Percentiles rank a stretch among this genome's conserved stretches.
Evolutionary conservation across 2,329 filamentous ascomycete genomes (phyloP).

Genomic region (Pestalotiopsis sp.): DNA sequence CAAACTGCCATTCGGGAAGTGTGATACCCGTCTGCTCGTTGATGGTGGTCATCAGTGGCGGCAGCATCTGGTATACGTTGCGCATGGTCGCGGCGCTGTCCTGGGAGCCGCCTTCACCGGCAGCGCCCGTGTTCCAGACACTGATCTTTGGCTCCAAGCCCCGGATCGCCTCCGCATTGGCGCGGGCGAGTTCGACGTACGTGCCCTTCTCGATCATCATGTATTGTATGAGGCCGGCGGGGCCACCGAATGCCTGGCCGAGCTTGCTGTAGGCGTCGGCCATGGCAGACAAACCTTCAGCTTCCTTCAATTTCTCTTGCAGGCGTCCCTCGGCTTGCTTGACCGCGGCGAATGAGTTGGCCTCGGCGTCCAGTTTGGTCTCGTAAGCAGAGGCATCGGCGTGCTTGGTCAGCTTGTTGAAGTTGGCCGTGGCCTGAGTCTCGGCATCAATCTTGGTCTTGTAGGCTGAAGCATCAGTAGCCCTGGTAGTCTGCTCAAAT

Average conservation of each 20-base stretch:
- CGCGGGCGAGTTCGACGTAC: conserved; percentile 65
- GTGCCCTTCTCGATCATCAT: conserved; percentile 86
- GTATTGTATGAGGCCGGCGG: conserved; percentile 77
- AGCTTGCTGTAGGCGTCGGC: conserved; percentile 79
- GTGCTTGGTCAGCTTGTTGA: conserved; percentile 44
- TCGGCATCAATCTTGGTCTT: conserved; percentile 50
- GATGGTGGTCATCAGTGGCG: conserved; percentile 81
- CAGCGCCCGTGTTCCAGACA: conserved; percentile 79
- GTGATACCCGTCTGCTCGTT: conserved; percentile 86
- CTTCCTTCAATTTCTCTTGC: conserved; percentile 68
- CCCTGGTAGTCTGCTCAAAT: conserved; percentile 56
- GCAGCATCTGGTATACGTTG: conserved; percentile 83
- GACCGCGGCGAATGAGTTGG: conserved; percentile 37
- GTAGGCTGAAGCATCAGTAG: conserved; percentile 62
- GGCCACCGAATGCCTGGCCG: conserved; percentile 73
- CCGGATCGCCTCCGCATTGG: conserved; percentile 38
- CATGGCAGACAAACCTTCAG: conserved; percentile 76
- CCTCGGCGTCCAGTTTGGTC: conserved; percentile 48
- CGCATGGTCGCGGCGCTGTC: conserved; percentile 68
- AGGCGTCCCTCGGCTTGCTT: conserved; percentile 58
- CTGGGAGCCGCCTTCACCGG: conserved; percentile 44
- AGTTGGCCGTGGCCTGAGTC: conserved; percentile 41
- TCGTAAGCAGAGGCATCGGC: conserved; percentile 52
- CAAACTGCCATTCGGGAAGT: conserved; percentile 77
- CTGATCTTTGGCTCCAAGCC: conserved; percentile 88